A percentile compares a stretch with the other conserved stretches of the same genome.
Conservation (phyloP, 2,329 filamentous ascomycete genomes). For the Scedosporium minutisporum region DNA sequence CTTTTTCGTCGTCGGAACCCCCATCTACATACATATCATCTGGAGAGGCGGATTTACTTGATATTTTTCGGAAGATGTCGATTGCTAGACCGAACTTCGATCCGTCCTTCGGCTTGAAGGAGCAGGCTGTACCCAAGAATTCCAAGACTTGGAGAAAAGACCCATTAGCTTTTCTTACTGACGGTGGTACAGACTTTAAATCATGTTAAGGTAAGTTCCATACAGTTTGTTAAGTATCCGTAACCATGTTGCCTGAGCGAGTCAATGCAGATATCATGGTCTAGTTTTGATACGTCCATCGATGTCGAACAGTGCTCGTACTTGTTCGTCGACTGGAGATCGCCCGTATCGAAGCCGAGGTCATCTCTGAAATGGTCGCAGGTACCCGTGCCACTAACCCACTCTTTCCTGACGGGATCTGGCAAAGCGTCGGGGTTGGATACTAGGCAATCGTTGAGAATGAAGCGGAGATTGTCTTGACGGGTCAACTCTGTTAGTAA, state of each 20-base stretch:
- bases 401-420: constrained; percentile 22
- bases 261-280: constrained; percentile 22
- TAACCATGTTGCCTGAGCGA: constrained; percentile 23
- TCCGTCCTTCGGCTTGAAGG: neutral
- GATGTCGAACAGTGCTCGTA: constrained; percentile 28
- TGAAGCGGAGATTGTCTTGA: constrained; percentile 35
- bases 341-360: constrained; percentile 23
- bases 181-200: neutral
- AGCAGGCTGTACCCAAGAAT: neutral
- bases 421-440: constrained; percentile 16
- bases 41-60: neutral
- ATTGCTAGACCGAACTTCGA: neutral
- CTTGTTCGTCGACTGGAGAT: constrained; percentile 10
- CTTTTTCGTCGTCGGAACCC: constrained; percentile 17
- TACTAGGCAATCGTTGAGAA: constrained; percentile 36
- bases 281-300: neutral
- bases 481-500: neutral
- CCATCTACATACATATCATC: neutral
- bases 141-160: neutral
- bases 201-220: constrained; percentile 10
- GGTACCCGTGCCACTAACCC: constrained; percentile 30
- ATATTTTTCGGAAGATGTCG: neutral
- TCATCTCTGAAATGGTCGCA: constrained; percentile 30
- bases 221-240: constrained; percentile 39
- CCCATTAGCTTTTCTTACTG: neutral